These are phyloP conservation scores for Curvularia sp. DNA, from an alignment of 2,329 filamentous ascomycete species.

Conservation along the genomic window DNA sequence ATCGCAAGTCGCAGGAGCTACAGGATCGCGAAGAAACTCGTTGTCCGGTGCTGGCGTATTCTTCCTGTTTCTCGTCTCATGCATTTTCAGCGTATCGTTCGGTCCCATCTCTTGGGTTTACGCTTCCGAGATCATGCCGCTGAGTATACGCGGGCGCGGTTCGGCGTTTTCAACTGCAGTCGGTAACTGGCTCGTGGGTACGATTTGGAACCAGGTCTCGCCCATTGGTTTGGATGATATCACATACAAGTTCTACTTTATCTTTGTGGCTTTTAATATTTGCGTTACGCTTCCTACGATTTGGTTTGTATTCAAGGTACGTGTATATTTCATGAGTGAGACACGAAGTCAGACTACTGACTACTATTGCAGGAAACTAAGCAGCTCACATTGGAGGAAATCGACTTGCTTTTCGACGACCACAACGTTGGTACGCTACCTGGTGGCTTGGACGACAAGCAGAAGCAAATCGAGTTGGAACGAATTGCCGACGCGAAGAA, in stretches of 20 bases:
- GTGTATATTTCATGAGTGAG: neutral
- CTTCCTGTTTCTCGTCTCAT: slow-evolving; percentile 65
- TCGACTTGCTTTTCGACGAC: slow-evolving; percentile 65
- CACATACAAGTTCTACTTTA: slow-evolving; percentile 64
- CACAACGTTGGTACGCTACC: slow-evolving; percentile 58
- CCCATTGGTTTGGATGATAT: slow-evolving; percentile 60
- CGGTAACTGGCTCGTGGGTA: slow-evolving; percentile 67
- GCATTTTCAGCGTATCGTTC: slow-evolving; percentile 47
- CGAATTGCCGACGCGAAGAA: slow-evolving; percentile 31
- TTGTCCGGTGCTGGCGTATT: slow-evolving; percentile 68
- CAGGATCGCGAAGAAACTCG: slow-evolving; percentile 46
- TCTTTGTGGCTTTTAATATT: slow-evolving; percentile 63
- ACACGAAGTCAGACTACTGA: neutral
- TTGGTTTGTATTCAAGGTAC: slow-evolving; percentile 59
- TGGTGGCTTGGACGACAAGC: slow-evolving; percentile 51
- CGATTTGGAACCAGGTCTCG: slow-evolving; percentile 66
- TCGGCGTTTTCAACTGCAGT: slow-evolving; percentile 65
- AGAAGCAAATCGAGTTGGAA: slow-evolving; percentile 34
- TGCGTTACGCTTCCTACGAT: slow-evolving; percentile 56
- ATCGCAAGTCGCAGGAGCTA: slow-evolving; percentile 41
- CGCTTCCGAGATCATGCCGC: slow-evolving; percentile 68
- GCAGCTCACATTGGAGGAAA: slow-evolving; percentile 63
- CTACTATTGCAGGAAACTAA: slow-evolving; percentile 43
- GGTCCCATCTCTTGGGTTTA: slow-evolving; percentile 65
- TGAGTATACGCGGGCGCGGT: slow-evolving; percentile 68